These are phyloP conservation scores for Claviceps pazoutovae DNA, from an alignment of 2,329 filamentous ascomycete species.

Conservation along the genomic window DNA sequence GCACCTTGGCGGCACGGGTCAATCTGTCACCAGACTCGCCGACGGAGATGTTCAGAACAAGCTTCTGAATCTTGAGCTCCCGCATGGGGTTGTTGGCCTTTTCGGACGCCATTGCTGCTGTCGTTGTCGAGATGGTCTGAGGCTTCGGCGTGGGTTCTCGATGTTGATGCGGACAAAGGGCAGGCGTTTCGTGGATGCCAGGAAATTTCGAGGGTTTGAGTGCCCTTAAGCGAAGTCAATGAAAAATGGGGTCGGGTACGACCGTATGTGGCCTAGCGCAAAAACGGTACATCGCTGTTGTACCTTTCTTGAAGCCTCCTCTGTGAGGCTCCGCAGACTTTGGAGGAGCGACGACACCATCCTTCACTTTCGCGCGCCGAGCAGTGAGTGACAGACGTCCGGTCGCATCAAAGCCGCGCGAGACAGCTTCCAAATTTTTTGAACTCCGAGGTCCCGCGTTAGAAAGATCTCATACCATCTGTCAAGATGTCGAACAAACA, in stretches of 20 bases:
- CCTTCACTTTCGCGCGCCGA: conserved; percentile 26
- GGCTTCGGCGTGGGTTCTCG: conserved; percentile 16
- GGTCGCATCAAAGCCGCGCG: conserved; percentile 27
- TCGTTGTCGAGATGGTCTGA: conserved; percentile 21
- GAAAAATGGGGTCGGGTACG: conserved; percentile 10
- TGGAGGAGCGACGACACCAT: conserved; percentile 16
- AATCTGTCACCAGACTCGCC: conserved; percentile 99
- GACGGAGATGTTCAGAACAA: conserved; percentile 98
- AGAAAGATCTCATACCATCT: conserved; percentile 15
- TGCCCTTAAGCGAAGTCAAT: conserved; percentile 22
- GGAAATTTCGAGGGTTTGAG: conserved; percentile 27
- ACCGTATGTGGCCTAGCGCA: conserved; percentile 13
- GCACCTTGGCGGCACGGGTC: conserved; percentile 98
- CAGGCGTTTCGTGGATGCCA: conserved; percentile 22
- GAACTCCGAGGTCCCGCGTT: conserved; percentile 18
- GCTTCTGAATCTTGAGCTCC: conserved; percentile 98
- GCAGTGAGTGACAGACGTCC: conserved; percentile 24
- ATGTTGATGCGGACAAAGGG: neutral
- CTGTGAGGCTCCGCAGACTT: conserved; percentile 32
- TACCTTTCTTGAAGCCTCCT: conserved; percentile 23
- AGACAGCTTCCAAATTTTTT: conserved; percentile 27
- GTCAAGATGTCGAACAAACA: conserved; percentile 55
- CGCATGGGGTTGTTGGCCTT: conserved; percentile 98
- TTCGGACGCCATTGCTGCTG: conserved; percentile 45
- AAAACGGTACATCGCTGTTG: conserved; percentile 16